A percentile compares a stretch with the other conserved stretches of the same genome.
phyloP scores from a whole-genome alignment of 139 green algal species.

The Trebouxia sp. region DNA sequence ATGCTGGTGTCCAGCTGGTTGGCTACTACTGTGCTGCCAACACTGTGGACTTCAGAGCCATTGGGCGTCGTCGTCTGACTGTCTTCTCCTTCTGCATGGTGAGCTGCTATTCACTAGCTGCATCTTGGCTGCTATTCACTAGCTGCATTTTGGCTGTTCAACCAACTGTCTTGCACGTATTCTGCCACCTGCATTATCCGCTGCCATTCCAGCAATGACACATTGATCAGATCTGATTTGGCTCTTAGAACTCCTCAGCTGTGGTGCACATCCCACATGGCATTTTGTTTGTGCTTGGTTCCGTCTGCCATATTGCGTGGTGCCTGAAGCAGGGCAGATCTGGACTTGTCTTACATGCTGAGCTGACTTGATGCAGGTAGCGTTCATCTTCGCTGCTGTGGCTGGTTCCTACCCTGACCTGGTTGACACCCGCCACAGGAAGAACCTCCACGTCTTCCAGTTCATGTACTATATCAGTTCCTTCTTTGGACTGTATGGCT shows the following conservation, averaged over 20 bases:
- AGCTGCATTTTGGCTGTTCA: too few relatives aligned
- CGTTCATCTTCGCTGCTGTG: conserved; percentile 1
- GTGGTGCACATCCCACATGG: too few relatives aligned
- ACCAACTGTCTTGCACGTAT: too few relatives aligned
- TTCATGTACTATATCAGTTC: conserved; percentile 35
- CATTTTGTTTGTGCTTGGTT: too few relatives aligned
- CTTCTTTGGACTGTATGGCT: conserved; percentile 34
- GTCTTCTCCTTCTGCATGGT: conserved; percentile 39
- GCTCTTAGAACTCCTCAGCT: too few relatives aligned
- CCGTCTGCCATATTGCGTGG: too few relatives aligned
- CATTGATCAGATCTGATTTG: too few relatives aligned
- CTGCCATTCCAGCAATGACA: too few relatives aligned
- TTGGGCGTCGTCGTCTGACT: conserved; percentile 20
- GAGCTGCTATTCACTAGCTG: too few relatives aligned
- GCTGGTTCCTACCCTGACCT: conserved; percentile 23
- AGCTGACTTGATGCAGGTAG: conserved; percentile 1
- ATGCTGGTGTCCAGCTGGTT: conserved; percentile 31
- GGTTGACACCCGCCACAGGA: neutral
- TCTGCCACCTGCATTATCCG: too few relatives aligned
- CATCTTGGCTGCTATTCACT: too few relatives aligned
- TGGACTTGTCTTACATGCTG: neutral
- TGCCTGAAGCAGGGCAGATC: too few relatives aligned
- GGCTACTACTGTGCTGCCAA: conserved; percentile 32
- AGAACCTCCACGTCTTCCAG: conserved; percentile 34
- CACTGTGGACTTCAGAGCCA: conserved; percentile 21